phyloP scores from a whole-genome alignment of 371 early-diverging fungal genomes.

The Umbelopsis sp. region DNA sequence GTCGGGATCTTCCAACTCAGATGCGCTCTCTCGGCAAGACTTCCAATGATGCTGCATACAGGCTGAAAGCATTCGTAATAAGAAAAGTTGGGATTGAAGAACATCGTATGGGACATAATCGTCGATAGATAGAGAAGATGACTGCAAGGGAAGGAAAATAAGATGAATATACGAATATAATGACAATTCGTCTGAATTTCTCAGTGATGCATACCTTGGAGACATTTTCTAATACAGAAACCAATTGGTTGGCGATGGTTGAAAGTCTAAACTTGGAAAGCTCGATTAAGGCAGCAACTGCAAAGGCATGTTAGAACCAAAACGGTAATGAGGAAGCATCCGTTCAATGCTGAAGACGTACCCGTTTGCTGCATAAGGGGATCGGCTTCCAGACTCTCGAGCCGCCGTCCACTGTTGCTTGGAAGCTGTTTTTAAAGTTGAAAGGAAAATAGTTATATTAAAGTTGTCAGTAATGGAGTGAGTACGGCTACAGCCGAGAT shows the following conservation, averaged over 20 bases:
- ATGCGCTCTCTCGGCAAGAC: constrained; percentile 53
- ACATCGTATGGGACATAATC: constrained; percentile 63
- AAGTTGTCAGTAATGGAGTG: background rate
- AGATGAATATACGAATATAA: background rate
- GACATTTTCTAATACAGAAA: constrained; percentile 60
- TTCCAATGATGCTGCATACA: constrained; percentile 80
- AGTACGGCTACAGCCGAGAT: constrained; percentile 15
- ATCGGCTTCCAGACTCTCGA: constrained; percentile 66
- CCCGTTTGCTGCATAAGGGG: constrained; percentile 68
- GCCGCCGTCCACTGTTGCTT: constrained; percentile 53
- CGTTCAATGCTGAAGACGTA: constrained; percentile 21
- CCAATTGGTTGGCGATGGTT: constrained; percentile 55
- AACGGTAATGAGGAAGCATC: background rate
- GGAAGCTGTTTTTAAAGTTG: constrained; percentile 50
- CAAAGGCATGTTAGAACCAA: background rate
- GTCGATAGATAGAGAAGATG: constrained; percentile 48
- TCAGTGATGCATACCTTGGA: constrained; percentile 51
- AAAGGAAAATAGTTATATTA: background rate
- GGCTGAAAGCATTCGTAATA: constrained; percentile 70
- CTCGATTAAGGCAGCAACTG: constrained; percentile 66
- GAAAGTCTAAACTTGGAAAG: constrained; percentile 68
- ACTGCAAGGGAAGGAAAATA: constrained; percentile 22
- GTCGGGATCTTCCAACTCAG: constrained; percentile 29
- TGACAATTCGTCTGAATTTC: too few species aligned
- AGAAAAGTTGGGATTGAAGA: constrained; percentile 75